These are phyloP conservation scores for Daldinia caldariorum DNA, from an alignment of 495 filamentous ascomycete genomes.

Conservation along the genomic window DNA sequence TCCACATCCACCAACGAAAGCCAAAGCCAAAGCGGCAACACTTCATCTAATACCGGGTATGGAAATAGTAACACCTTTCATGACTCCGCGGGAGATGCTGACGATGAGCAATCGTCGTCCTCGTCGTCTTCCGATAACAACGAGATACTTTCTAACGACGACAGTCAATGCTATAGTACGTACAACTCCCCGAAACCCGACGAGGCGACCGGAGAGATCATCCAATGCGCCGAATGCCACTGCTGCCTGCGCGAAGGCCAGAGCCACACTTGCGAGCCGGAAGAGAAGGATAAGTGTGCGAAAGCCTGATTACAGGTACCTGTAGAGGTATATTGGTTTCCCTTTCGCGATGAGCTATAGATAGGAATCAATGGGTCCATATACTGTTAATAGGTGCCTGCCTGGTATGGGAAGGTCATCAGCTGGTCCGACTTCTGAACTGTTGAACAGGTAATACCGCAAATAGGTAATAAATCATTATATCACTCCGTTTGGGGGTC, in stretches of 20 bases:
- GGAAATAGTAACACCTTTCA: too few relatives aligned
- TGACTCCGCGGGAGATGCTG: neutral
- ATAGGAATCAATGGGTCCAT: too few relatives aligned
- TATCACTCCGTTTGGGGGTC: too few relatives aligned
- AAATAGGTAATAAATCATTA: too few relatives aligned
- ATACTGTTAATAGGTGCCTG: too few relatives aligned
- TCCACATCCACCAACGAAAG: neutral
- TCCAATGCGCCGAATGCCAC: constrained; percentile 17
- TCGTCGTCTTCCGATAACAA: neutral
- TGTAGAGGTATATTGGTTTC: neutral
- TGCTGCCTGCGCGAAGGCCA: constrained; percentile 19
- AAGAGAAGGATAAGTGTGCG: constrained; percentile 25
- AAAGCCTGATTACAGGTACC: neutral
- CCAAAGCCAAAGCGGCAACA: neutral
- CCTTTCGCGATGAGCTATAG: neutral
- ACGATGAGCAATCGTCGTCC: neutral
- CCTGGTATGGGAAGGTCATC: too few relatives aligned
- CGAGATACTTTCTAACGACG: neutral
- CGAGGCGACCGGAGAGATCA: neutral
- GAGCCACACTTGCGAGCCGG: constrained; percentile 16
- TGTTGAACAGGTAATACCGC: too few relatives aligned
- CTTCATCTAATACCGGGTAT: too few relatives aligned
- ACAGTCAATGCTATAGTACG: neutral
- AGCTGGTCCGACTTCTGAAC: too few relatives aligned
- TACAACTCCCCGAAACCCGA: constrained; percentile 1